Conservation (phyloP, 1,139 yeast species). For the Pneumocystis carinii region DNA sequence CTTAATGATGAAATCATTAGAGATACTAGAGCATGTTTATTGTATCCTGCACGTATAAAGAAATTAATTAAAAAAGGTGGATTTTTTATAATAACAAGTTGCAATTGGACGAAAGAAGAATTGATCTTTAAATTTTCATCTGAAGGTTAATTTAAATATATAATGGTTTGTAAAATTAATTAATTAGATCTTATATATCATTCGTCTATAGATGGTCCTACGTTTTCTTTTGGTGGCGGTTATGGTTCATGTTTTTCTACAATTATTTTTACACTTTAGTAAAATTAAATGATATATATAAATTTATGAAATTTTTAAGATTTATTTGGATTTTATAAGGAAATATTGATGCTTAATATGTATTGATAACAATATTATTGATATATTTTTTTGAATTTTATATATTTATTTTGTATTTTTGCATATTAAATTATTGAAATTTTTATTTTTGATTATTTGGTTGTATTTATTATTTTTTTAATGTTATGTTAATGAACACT, state of each 20-base stretch:
- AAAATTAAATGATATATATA: not conserved
- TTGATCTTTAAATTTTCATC: slow-evolving; percentile 23
- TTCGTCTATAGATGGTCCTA: slow-evolving; percentile 2
- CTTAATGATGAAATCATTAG: slow-evolving; percentile 31
- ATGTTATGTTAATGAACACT: too few species aligned
- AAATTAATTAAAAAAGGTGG: slow-evolving; percentile 43
- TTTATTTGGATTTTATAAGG: not conserved
- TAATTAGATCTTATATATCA: not conserved
- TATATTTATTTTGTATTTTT: not conserved
- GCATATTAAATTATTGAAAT: not conserved
- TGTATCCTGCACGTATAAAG: slow-evolving; percentile 48
- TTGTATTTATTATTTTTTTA: not conserved
- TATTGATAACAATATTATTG: not conserved
- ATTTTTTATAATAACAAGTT: slow-evolving; percentile 69
- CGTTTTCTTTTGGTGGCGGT: slow-evolving; percentile 1
- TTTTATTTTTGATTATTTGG: not conserved
- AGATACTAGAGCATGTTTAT: slow-evolving; percentile 31
- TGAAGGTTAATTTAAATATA: slow-evolving; percentile 13
- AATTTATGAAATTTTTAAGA: not conserved
- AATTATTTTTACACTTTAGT: not conserved
- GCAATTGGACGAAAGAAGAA: slow-evolving; percentile 80
- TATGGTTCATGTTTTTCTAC: slow-evolving; percentile 2
- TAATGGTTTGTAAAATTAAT: not conserved
- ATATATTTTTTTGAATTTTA: not conserved
- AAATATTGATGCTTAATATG: not conserved